Evolutionary conservation across 305 asterid genomes (phyloP).

Genomic region (Ajuga reptans): DNA sequence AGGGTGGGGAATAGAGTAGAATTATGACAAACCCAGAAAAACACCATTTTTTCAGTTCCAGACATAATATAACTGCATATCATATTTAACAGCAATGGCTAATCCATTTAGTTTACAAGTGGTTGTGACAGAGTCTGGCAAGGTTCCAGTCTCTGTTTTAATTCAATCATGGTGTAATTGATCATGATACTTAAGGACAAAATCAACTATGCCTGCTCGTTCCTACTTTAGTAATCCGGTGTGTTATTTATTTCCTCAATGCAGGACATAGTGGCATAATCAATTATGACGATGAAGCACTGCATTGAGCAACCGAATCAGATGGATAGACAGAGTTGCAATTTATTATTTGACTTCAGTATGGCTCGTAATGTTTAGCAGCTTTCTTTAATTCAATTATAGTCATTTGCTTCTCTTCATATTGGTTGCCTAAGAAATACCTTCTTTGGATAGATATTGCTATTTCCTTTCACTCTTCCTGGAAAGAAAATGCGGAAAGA

Average conservation of each 20-base stretch:
- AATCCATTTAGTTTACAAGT: background rate
- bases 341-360: slow-evolving; percentile 7
- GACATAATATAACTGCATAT: background rate
- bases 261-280: slow-evolving; percentile 50
- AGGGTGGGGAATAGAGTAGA: background rate
- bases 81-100: background rate
- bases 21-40: background rate
- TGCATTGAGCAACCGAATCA: slow-evolving; percentile 16
- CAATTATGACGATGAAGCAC: slow-evolving; percentile 24
- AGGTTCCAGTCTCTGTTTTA: background rate
- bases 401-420: background rate
- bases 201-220: background rate
- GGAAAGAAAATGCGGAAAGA: background rate
- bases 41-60: background rate
- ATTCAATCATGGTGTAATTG: slow-evolving; percentile 9
- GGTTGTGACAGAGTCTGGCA: slow-evolving; percentile 1
- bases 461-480: background rate
- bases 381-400: background rate
- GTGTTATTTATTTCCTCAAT: slow-evolving; percentile 16
- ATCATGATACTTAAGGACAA: slow-evolving; percentile 2
- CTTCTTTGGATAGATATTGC: background rate
- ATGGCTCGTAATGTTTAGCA: background rate
- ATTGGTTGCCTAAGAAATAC: background rate
- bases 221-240: slow-evolving; percentile 13
- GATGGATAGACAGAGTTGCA: slow-evolving; percentile 17